Evolutionary conservation across 306 rosid species (phyloP).

Genomic region (Dalbergia oliveri): DNA sequence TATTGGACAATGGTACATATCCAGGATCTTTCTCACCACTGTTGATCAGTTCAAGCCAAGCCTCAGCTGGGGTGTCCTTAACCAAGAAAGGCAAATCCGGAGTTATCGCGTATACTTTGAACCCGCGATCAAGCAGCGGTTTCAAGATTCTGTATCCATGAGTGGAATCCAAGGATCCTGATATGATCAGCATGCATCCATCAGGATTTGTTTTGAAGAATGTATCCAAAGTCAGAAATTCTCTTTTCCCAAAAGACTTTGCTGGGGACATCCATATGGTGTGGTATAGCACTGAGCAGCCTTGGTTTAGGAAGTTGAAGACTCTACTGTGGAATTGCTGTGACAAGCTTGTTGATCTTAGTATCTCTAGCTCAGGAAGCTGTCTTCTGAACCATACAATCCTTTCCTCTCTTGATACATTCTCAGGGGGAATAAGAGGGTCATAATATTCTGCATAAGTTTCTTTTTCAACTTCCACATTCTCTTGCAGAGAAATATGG

Average conservation of each 20-base stretch:
- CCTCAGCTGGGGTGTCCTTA: not conserved
- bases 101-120: not conserved
- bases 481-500: not conserved
- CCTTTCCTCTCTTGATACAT: slow-evolving; percentile 31
- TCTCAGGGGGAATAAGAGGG: not conserved
- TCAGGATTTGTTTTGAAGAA: slow-evolving; percentile 63
- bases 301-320: slow-evolving; percentile 45
- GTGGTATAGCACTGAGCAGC: slow-evolving; percentile 56
- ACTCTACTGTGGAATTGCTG: slow-evolving; percentile 52
- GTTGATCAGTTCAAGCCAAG: not conserved
- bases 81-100: not conserved
- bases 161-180: slow-evolving; percentile 65
- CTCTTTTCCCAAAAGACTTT: slow-evolving; percentile 57
- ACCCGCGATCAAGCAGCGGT: slow-evolving; percentile 39
- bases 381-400: slow-evolving; percentile 54
- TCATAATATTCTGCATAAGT: slow-evolving; percentile 57
- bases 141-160: slow-evolving; percentile 56
- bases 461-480: not conserved
- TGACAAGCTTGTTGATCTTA: slow-evolving; percentile 44
- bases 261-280: slow-evolving; percentile 67
- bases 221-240: slow-evolving; percentile 60
- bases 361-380: slow-evolving; percentile 47
- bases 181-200: slow-evolving; percentile 67
- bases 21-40: not conserved
- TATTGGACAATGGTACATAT: not conserved